Evolutionary conservation across 108 stramenopile genomes (phyloP).

Genomic region (Chaetoceros muelleri): DNA sequence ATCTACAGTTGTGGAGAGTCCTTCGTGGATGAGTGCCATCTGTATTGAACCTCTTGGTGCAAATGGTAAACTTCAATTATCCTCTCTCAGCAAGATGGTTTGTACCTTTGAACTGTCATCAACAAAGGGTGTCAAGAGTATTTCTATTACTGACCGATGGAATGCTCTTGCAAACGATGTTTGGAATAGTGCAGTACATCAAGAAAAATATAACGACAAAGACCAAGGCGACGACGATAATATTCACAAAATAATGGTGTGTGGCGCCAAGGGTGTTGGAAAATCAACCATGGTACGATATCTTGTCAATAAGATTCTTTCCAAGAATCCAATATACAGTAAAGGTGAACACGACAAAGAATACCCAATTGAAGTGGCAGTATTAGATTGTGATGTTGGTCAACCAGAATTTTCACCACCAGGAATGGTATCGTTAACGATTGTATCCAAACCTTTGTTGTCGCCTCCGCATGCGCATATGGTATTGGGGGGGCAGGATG

Average conservation of each 20-base stretch:
- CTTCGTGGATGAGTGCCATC: constrained; percentile 32
- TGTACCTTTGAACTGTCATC: neutral
- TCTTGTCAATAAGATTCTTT: constrained; percentile 61
- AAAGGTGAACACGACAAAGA: constrained; percentile 1
- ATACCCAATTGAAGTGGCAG: constrained; percentile 28
- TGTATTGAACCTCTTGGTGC: constrained; percentile 7
- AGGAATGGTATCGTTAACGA: constrained; percentile 61
- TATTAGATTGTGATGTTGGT: constrained; percentile 84
- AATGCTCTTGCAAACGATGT: constrained; percentile 27
- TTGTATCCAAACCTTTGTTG: constrained; percentile 57
- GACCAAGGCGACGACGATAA: neutral
- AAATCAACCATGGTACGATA: constrained; percentile 83
- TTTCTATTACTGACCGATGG: constrained; percentile 34
- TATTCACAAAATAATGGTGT: constrained; percentile 32
- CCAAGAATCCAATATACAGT: neutral
- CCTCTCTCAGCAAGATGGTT: constrained; percentile 10
- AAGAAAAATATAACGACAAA: constrained; percentile 6
- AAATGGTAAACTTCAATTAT: neutral
- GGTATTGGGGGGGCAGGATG: neutral
- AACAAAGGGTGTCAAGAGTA: constrained; percentile 4
- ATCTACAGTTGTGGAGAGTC: constrained; percentile 9
- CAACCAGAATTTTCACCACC: constrained; percentile 89
- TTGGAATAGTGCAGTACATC: constrained; percentile 2
- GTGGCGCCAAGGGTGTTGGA: constrained; percentile 88
- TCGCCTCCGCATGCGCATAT: constrained; percentile 62